phyloP scores from a whole-genome alignment of 2,329 filamentous ascomycete genomes.

The Nakataea oryzae region DNA sequence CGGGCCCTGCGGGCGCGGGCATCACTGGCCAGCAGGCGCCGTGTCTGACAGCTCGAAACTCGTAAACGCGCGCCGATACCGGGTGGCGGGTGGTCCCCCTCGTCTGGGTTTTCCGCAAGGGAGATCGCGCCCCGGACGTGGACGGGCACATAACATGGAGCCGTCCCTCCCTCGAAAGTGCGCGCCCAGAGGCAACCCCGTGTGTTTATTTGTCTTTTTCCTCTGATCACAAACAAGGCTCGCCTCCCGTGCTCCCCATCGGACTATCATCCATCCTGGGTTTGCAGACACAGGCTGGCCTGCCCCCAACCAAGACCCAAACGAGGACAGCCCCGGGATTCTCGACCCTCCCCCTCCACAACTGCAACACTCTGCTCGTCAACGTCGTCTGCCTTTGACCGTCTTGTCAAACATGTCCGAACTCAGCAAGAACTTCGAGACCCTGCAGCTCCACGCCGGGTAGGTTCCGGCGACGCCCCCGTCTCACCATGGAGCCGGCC shows the following conservation, averaged over 20 bases:
- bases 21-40: no score
- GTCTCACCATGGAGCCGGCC: constrained; percentile 4
- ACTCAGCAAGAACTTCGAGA: constrained; percentile 62
- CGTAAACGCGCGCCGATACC: no score
- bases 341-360: not conserved
- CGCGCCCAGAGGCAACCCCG: not conserved
- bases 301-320: not conserved
- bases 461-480: constrained; percentile 26
- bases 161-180: not conserved
- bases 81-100: no score
- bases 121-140: no score
- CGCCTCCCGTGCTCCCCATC: no score
- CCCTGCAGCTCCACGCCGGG: constrained; percentile 78
- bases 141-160: not conserved
- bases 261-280: not conserved
- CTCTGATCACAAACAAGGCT: not conserved
- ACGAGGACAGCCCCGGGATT: not conserved
- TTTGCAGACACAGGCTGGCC: not conserved
- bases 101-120: no score
- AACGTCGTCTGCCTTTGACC: not conserved
- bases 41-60: no score
- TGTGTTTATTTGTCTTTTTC: not conserved
- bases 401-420: constrained; percentile 27
- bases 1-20: no score
- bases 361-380: not conserved